These are phyloP conservation scores for Xylona heveae DNA, from an alignment of 495 filamentous ascomycete genomes.

Conservation along the genomic window DNA sequence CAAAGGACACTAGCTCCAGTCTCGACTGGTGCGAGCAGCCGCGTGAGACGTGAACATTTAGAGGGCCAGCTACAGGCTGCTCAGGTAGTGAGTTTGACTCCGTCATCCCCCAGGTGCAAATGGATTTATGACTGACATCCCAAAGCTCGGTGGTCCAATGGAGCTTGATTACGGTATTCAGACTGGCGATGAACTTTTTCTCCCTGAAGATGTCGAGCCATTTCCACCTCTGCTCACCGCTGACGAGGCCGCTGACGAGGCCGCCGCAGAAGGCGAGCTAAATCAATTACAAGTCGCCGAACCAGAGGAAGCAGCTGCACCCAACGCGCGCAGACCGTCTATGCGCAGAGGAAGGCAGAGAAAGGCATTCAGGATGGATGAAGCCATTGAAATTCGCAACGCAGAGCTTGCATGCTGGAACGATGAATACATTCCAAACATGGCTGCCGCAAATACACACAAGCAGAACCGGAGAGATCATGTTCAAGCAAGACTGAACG, in stretches of 20 bases:
- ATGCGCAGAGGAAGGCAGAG: no score
- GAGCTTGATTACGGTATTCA: conserved; percentile 11
- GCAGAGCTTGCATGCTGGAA: conserved; percentile 34
- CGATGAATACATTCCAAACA: conserved; percentile 32
- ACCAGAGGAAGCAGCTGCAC: no score
- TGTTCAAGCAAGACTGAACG: conserved; percentile 31
- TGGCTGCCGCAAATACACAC: conserved; percentile 21
- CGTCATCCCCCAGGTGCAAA: conserved; percentile 8
- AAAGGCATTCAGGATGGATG: conserved; percentile 15
- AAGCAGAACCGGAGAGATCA: conserved; percentile 21
- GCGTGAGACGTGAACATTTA: conserved; percentile 18
- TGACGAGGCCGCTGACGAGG: no score
- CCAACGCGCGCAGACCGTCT: no score
- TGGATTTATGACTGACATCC: conserved; percentile 7
- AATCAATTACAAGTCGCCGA: no score
- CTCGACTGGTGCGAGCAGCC: conserved; percentile 14
- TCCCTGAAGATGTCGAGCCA: conserved; percentile 14
- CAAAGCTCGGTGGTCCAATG: conserved; percentile 20
- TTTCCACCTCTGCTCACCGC: no score
- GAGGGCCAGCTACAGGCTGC: conserved; percentile 13
- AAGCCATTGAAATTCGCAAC: conserved; percentile 27
- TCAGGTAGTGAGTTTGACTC: conserved; percentile 13
- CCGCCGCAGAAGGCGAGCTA: no score
- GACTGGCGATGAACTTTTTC: conserved; percentile 13
- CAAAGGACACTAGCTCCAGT: conserved; percentile 7